A percentile compares a stretch with the other conserved stretches of the same genome.
These are phyloP conservation scores for Monosporozyma yasuniensis DNA, from an alignment of 805 yeast species.

Conservation along the genomic window DNA sequence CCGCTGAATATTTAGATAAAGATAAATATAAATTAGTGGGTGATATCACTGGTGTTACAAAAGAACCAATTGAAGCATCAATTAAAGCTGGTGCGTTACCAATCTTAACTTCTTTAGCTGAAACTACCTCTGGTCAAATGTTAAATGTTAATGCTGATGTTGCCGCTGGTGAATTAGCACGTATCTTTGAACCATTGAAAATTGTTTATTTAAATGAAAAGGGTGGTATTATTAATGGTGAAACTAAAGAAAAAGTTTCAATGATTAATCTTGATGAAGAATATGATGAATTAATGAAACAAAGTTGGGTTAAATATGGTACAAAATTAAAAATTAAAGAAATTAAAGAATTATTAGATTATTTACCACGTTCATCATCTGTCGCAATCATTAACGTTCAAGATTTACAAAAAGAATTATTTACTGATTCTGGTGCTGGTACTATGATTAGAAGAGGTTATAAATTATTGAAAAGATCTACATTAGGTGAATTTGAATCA, in stretches of 20 bases:
- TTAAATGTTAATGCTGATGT: constrained; percentile 97
- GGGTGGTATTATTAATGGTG: constrained; percentile 93
- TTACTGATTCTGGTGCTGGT: constrained; percentile 99
- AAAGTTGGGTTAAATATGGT: constrained; percentile 98
- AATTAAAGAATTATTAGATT: constrained; percentile 87
- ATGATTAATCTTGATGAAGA: constrained; percentile 93
- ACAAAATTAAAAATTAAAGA: constrained; percentile 95
- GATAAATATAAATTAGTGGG: constrained; percentile 92
- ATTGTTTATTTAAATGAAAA: constrained; percentile 94
- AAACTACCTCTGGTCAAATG: constrained; percentile 93
- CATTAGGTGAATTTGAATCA: constrained; percentile 57
- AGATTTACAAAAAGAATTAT: constrained; percentile 92
- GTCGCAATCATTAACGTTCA: constrained; percentile 95
- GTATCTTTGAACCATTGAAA: constrained; percentile 93
- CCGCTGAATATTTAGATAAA: constrained; percentile 84
- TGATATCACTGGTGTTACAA: constrained; percentile 74
- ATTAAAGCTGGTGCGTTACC: constrained; percentile 96
- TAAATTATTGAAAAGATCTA: constrained; percentile 64
- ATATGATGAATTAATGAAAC: constrained; percentile 80
- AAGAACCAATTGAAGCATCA: constrained; percentile 84
- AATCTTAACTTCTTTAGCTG: constrained; percentile 91
- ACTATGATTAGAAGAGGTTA: constrained; percentile 96
- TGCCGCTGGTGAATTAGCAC: constrained; percentile 96
- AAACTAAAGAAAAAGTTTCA: constrained; percentile 80
- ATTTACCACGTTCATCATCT: constrained; percentile 91